Base-by-base conservation (phyloP, 495 filamentous ascomycete genomes). In the Sordaria brevicollis region DNA sequence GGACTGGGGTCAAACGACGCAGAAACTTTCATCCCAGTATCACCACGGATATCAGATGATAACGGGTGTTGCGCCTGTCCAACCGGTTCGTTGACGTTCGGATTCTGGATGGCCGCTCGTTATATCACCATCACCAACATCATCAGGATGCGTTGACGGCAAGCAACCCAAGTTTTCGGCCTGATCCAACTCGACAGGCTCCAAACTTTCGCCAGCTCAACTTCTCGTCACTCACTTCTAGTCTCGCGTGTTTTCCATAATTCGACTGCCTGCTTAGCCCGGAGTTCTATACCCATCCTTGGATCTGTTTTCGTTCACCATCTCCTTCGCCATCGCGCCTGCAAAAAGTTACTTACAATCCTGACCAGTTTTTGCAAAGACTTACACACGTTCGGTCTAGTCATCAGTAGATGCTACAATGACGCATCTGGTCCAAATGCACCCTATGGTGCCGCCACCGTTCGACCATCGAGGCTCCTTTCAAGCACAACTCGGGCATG, bases 361-460 rank as follows among this genome's bases (percentile, higher is more conserved):
- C 49, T 62, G 25, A 62, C 33, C 49, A 62, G 49, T 25, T 31
- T 31, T 62, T 25, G 49, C 49, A 62, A 57, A 31, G 25, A 6
- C 33, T 62, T 31, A 62, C 25, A 62, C 5, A 13, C 25, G 49
- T 62, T 62, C 11, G 49, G 25, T 15, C 25, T 62, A 13, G 49
- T 25, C 25, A 17, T 62, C 29, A 29, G 15, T 62, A 31, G 49
- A 62, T 62, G 49, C 29, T 62, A 62, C 49, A 62, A 62, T 62
- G 49, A 62, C 49, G 17, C 81, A 82, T 65, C 77, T 81, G 71
- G 74, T 83, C 65, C 82, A 83, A 70, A 79, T 78, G 80, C 83
- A 83, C 83, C 83, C 77, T 67, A 79, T 79, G 83, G 83, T 84
- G 83, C 82, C 76, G 57, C 75, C 77, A 15, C 79, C 76, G 65